A percentile compares a stretch with the other conserved stretches of the same genome.
Evolutionary conservation across 2,329 filamentous ascomycete species (phyloP).

Genomic region (Lecanoromycetidae sp.): DNA sequence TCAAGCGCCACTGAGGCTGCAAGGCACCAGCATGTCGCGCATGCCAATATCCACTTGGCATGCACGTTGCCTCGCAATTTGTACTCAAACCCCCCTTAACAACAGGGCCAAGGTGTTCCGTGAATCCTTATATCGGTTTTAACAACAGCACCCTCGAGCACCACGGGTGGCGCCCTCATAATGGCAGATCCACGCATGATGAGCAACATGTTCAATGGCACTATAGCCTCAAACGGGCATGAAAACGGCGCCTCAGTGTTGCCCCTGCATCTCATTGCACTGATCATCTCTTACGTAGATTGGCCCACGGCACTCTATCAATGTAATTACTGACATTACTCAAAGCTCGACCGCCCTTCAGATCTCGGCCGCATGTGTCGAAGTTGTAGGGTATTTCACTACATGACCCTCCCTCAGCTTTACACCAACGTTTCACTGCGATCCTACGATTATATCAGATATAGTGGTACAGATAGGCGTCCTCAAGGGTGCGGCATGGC

Average conservation of each 20-base stretch:
- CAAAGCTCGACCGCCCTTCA: slow-evolving; percentile 43
- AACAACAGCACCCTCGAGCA: too few species aligned
- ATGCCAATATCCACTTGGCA: too few species aligned
- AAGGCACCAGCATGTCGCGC: too few species aligned
- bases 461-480: slow-evolving; percentile 25
- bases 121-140: too few species aligned
- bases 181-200: slow-evolving; percentile 23
- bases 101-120: too few species aligned
- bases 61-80: too few species aligned
- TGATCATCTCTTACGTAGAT: slow-evolving; percentile 44
- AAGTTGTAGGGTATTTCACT: slow-evolving; percentile 50
- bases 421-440: slow-evolving; percentile 45
- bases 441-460: slow-evolving; percentile 48
- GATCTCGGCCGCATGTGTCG: slow-evolving; percentile 49
- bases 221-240: slow-evolving; percentile 1
- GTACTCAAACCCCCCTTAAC: too few species aligned
- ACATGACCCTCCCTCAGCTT: slow-evolving; percentile 51
- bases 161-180: too few species aligned
- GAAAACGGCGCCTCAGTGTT: slow-evolving; percentile 12
- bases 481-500: slow-evolving; percentile 51
- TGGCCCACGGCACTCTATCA: not conserved
- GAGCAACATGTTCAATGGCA: slow-evolving; percentile 12
- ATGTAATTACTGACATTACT: slow-evolving; percentile 1
- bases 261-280: slow-evolving; percentile 43
- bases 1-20: too few species aligned